Evolutionary conservation across 2,329 filamentous ascomycete species (phyloP).

Genomic region (Colletotrichum sp.): DNA sequence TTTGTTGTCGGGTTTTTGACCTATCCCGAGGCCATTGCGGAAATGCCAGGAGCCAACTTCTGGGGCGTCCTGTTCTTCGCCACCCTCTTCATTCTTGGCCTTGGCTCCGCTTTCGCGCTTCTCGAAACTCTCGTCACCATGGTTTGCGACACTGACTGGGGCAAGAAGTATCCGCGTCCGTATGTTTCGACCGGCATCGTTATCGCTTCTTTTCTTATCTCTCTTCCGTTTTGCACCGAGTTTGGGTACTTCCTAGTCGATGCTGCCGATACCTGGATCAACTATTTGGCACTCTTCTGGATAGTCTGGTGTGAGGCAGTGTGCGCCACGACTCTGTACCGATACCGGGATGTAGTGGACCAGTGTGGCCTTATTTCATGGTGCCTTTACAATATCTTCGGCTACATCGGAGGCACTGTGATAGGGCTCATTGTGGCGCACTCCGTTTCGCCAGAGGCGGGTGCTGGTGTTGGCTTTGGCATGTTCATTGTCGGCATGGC

Average conservation of each 20-base stretch:
- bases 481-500: constrained; percentile 44
- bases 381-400: constrained; percentile 43
- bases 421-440: constrained; percentile 53
- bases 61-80: constrained; percentile 61
- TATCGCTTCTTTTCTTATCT: constrained; percentile 51
- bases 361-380: constrained; percentile 48
- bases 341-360: constrained; percentile 48
- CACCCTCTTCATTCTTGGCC: constrained; percentile 57
- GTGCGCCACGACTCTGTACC: constrained; percentile 54
- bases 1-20: constrained; percentile 62
- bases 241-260: constrained; percentile 59
- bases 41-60: constrained; percentile 61
- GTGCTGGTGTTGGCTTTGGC: constrained; percentile 54
- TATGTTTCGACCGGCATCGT: constrained; percentile 49
- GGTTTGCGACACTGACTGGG: constrained; percentile 46
- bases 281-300: constrained; percentile 56
- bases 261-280: constrained; percentile 58
- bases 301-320: constrained; percentile 56
- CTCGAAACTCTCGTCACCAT: constrained; percentile 56
- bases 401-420: constrained; percentile 53
- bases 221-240: constrained; percentile 57
- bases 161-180: constrained; percentile 44
- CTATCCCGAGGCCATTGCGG: constrained; percentile 54
- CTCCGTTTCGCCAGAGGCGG: constrained; percentile 40
- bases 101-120: constrained; percentile 59